Percentiles rank a stretch among this genome's conserved stretches.
Evolutionary conservation across 192 early-diverging fungal species (phyloP).

Genomic region (Coemansia aciculifera): DNA sequence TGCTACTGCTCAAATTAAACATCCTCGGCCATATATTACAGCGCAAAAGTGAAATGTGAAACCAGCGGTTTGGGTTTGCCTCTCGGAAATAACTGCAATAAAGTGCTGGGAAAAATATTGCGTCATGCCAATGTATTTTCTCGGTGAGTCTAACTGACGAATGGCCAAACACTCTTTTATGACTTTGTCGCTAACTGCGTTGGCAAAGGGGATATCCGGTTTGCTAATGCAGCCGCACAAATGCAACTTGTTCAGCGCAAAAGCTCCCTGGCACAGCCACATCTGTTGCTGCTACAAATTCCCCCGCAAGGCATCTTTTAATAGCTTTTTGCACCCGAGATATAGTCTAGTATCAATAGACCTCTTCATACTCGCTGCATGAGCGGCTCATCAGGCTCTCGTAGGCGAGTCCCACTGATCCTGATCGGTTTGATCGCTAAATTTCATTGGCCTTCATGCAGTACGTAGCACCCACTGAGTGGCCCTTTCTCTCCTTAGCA

Average conservation of each 20-base stretch:
- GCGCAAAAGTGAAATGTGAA: neutral
- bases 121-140: neutral
- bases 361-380: too few relatives aligned
- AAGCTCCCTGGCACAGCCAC: too few relatives aligned
- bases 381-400: neutral
- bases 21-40: neutral
- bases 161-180: neutral
- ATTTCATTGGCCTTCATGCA: neutral
- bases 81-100: neutral
- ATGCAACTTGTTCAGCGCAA: too few relatives aligned
- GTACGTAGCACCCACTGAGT: neutral
- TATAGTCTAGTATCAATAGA: too few relatives aligned
- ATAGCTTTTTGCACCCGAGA: too few relatives aligned
- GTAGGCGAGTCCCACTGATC: neutral
- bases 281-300: too few relatives aligned
- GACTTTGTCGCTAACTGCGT: too few relatives aligned
- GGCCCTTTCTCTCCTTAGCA: neutral
- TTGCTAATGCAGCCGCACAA: too few relatives aligned
- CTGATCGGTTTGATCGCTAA: neutral
- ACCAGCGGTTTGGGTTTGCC: neutral
- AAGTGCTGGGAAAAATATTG: neutral
- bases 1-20: slow-evolving; percentile 2
- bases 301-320: too few relatives aligned
- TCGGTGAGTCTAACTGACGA: neutral
- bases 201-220: too few relatives aligned